Evolutionary conservation across 495 filamentous ascomycete species (phyloP).

Genomic region (Penicillium atrosanguineum): DNA sequence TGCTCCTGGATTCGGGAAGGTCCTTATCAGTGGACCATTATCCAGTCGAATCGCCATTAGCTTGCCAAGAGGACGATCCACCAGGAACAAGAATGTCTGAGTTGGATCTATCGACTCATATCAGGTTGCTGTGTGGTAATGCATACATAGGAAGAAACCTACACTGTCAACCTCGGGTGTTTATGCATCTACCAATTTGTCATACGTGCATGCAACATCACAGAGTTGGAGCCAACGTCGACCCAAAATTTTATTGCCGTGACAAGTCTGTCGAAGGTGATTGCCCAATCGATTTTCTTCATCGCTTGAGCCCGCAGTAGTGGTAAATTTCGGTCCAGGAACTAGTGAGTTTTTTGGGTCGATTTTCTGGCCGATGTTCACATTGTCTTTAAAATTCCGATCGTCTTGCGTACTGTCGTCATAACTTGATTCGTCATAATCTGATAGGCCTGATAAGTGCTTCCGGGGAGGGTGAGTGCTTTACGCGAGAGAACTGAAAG

Average conservation of each 20-base stretch:
- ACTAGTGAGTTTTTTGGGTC: background rate
- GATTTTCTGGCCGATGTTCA: background rate
- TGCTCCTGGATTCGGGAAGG: conserved; percentile 6
- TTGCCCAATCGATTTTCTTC: background rate
- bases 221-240: background rate
- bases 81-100: conserved; percentile 5
- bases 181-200: background rate
- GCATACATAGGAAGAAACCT: background rate
- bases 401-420: background rate
- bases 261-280: background rate
- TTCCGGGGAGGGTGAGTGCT: background rate
- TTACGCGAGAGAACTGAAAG: background rate
- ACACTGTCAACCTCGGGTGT: background rate
- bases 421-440: background rate
- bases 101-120: too few species aligned
- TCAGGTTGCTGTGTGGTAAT: background rate
- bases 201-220: background rate
- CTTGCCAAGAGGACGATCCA: conserved; percentile 12
- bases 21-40: conserved; percentile 27
- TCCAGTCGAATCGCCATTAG: conserved; percentile 11
- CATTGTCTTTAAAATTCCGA: background rate
- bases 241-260: background rate
- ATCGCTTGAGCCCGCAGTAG: background rate
- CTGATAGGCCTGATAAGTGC: background rate
- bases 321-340: background rate